A percentile compares a stretch with the other conserved stretches of the same genome.
Conservation (phyloP, 768 basidiomycete genomes). For the Cubamyces sp. region DNA sequence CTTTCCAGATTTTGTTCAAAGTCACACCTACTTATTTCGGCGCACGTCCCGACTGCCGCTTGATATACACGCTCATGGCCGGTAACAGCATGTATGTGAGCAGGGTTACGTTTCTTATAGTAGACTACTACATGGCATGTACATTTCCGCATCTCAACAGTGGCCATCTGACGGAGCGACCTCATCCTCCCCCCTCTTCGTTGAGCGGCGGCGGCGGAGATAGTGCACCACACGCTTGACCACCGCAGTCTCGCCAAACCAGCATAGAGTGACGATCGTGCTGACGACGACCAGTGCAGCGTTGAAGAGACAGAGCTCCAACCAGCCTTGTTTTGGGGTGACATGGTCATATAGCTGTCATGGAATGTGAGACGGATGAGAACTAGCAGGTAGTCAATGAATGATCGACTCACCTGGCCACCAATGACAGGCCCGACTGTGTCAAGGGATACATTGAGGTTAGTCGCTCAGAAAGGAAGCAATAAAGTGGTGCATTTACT, state of each 20-base stretch:
- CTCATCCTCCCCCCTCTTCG: background rate
- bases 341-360: slow-evolving; percentile 62
- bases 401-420: slow-evolving; percentile 53
- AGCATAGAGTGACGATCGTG: slow-evolving; percentile 46
- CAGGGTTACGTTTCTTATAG: too few species aligned
- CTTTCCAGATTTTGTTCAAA: background rate
- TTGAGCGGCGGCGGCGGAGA: background rate
- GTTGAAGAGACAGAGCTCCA: slow-evolving; percentile 54
- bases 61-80: too few species aligned
- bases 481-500: slow-evolving; percentile 42
- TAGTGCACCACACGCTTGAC: background rate
- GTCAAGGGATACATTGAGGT: background rate
- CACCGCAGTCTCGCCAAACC: slow-evolving; percentile 46
- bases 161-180: background rate
- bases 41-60: too few species aligned
- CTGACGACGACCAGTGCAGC: slow-evolving; percentile 46
- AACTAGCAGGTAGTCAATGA: background rate
- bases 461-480: slow-evolving; percentile 1
- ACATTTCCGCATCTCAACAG: too few species aligned
- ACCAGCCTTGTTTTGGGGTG: slow-evolving; percentile 54
- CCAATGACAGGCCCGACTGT: slow-evolving; percentile 73
- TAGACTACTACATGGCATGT: too few species aligned
- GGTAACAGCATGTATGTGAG: too few species aligned
- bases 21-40: background rate
- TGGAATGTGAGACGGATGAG: background rate